Evolutionary conservation across 768 basidiomycete genomes (phyloP).

Genomic region (Fomitopsis serialis): DNA sequence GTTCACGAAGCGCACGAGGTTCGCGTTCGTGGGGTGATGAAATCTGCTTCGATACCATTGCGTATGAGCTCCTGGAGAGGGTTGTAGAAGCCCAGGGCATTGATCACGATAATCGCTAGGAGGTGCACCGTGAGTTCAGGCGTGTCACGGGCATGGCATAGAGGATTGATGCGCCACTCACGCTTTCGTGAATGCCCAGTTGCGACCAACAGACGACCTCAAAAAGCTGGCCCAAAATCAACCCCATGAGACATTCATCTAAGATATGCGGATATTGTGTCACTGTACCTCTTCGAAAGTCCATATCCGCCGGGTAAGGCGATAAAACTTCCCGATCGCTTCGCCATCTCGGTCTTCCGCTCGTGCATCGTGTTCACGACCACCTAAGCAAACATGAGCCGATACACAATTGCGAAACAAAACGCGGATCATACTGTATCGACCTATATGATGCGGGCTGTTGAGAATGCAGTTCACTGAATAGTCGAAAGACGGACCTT

Average conservation of each 20-base stretch:
- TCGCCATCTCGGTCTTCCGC: constrained; percentile 89
- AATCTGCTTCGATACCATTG: constrained; percentile 62
- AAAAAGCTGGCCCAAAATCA: constrained; percentile 52
- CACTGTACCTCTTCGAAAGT: constrained; percentile 83
- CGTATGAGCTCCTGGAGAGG: constrained; percentile 74
- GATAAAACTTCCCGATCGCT: constrained; percentile 72
- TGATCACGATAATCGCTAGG: constrained; percentile 79
- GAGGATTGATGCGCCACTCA: constrained; percentile 27
- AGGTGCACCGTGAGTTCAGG: constrained; percentile 5
- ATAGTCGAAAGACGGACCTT: no score
- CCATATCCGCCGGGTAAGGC: constrained; percentile 93
- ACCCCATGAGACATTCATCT: no score
- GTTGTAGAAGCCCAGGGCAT: constrained; percentile 79
- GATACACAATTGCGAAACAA: no score
- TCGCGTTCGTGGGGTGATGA: constrained; percentile 62
- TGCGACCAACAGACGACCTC: constrained; percentile 97
- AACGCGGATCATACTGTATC: constrained; percentile 24
- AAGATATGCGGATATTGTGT: neutral
- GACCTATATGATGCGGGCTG: constrained; percentile 13
- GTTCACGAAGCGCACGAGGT: constrained; percentile 71
- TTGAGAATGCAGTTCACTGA: no score
- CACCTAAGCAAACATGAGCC: constrained; percentile 33
- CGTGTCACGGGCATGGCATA: neutral
- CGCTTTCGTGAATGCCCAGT: constrained; percentile 84
- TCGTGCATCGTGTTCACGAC: constrained; percentile 83